phyloP scores from a whole-genome alignment of 352 stramenopile species.

The Hyaloperonospora arabidopsidis region DNA sequence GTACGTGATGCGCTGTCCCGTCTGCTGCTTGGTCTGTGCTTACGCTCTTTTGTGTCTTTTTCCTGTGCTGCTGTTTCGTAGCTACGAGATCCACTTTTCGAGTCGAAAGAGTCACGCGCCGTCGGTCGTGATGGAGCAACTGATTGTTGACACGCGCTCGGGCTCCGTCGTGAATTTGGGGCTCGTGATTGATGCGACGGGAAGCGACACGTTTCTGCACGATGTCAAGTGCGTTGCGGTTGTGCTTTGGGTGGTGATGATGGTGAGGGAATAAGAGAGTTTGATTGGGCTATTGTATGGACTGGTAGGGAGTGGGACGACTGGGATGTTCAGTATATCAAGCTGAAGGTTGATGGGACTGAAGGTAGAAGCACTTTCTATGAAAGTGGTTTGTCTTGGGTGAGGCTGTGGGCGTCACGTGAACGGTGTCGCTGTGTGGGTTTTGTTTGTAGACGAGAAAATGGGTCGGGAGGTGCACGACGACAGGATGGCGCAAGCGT shows the following conservation, averaged over 20 bases:
- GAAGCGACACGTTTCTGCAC: conserved; percentile 61
- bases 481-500: conserved; percentile 47
- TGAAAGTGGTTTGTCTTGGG: background rate
- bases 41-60: background rate
- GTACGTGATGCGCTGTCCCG: conserved; percentile 24
- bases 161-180: conserved; percentile 63
- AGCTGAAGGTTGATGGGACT: conserved; percentile 37
- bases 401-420: too few species aligned
- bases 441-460: conserved; percentile 20
- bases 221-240: conserved; percentile 52
- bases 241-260: conserved; percentile 2
- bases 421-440: background rate
- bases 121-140: conserved; percentile 73
- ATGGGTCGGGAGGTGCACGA: conserved; percentile 33
- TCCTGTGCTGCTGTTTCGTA: conserved; percentile 18
- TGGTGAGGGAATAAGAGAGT: background rate
- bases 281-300: background rate
- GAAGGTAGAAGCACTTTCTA: conserved; percentile 28
- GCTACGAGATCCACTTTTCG: conserved; percentile 80
- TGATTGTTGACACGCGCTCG: conserved; percentile 53
- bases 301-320: conserved; percentile 77
- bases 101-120: conserved; percentile 51
- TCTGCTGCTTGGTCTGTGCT: background rate
- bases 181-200: conserved; percentile 72
- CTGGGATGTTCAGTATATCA: conserved; percentile 81